Base-by-base conservation (phyloP, 768 basidiomycete species). In the Auriculariales sp. region DNA sequence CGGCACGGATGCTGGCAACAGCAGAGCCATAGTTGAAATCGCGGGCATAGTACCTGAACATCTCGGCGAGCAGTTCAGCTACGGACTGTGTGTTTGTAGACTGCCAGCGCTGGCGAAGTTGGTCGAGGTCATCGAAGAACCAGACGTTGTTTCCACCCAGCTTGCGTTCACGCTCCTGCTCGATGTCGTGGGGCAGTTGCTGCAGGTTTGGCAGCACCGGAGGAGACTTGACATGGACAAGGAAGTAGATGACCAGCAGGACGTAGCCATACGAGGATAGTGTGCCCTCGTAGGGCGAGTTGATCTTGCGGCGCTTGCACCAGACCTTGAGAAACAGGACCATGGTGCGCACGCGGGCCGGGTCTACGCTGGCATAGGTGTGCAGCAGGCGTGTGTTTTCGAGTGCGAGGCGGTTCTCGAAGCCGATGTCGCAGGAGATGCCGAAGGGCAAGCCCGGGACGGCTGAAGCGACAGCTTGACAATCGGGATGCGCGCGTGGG, bases 261-360 rank as follows among this genome's bases (percentile, higher is more conserved):
- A 94, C 93, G 68, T 94, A 97, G 55, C 94, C 94, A 62, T 99
- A 97, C 49, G 92, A 94, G 49, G 89, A 93, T 48, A 99, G 71
- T 1, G 94, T 98, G 54, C 94, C 94, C 59, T 89, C 81, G 66
- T 98, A 99, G 10, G 94, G 92, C 47, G 92, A 95, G 66, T 99
- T 99, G 66, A 99, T 95, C 79, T 95, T 93, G 67, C 87, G 77
- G 65, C 91, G 77, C 68, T 97, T 99, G 59, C 89, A 88, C 94
- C 94, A 99, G 19, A 99, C 91, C 73, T 99, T 99, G 60, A 99
- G 78, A 68, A 99, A 98, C 48, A 99, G 73, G 48, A 99, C 94
- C 66, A 99, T 70, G 0, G 91, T 93, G 56, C 92, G 74, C 51
- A 99, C 83, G 58, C 94, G 79, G 34, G 89, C 82, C 6, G 92